Base-by-base conservation (phyloP, 768 basidiomycete species). In the Grammothele lineata region DNA sequence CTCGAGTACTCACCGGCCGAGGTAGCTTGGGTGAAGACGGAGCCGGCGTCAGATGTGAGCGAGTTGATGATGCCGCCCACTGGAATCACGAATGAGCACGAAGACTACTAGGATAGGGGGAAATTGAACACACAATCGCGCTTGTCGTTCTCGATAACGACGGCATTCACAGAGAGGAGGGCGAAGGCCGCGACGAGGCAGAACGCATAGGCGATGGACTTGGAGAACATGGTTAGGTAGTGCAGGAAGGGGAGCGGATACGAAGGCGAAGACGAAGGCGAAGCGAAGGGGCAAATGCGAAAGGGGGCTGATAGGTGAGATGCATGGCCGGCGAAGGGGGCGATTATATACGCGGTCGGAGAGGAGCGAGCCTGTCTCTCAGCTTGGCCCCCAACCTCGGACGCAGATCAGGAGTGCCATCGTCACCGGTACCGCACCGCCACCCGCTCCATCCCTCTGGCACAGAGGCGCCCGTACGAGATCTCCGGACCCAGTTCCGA, bases 41-140 rank as follows among this genome's bases (percentile, higher is more conserved):
- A 60, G 5, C 32, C 67, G 5, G 54, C 70, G 37, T 50, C 63
- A 18, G 73, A 68, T 11, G 71, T 70, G 17, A 70, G 40, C 6
- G 70, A 68, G 43, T 68, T 56, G 25, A 80, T 54, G 19, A 69
- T 54, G 52, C 66, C 70, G 40, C 51, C 66, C 48, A 77, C 68
- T 34, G 34, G 44, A n/a, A n/a, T n/a, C n/a, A n/a, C n/a, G n/a
- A n/a, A n/a, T n/a, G n/a, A n/a, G n/a, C n/a, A 37, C 18, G 14
- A 54, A 30, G 27, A 14, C 27, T 7, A 30, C 27, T 14, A 30
- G 27, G 8, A 7, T 7, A 30, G 14, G 27, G 27, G 8, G 14
- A 14, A 30, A 14, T 14, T 14, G 27, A 14, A 30, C 8, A 30
- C 8, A 30, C 27, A 30, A 30, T 7, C 27, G 14, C 27, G 27